Evolutionary conservation across 495 filamentous ascomycete genomes (phyloP).

Genomic region (Chaetomium cochliodes): DNA sequence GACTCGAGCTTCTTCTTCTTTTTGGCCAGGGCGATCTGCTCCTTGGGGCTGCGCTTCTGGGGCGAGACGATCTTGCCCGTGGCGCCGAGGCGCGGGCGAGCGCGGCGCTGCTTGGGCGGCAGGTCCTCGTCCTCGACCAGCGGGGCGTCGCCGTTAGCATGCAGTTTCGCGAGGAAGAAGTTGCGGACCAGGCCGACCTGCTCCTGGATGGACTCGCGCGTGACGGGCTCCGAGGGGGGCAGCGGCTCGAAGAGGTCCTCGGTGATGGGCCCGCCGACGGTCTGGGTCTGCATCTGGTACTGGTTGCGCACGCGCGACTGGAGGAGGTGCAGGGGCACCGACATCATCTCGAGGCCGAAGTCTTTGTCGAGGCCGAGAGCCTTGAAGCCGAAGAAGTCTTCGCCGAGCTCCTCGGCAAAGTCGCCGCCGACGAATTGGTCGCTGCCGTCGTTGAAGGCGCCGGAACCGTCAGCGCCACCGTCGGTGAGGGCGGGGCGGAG

Average conservation of each 20-base stretch:
- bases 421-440: conserved; percentile 96
- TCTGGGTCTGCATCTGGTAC: conserved; percentile 71
- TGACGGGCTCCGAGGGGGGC: conserved; percentile 73
- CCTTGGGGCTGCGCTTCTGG: conserved; percentile 78
- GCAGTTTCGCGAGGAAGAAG: conserved; percentile 86
- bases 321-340: conserved; percentile 89
- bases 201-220: conserved; percentile 66
- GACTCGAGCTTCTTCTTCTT: conserved; percentile 69
- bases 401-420: conserved; percentile 94
- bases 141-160: conserved; percentile 74
- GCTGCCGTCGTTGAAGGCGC: conserved; percentile 91
- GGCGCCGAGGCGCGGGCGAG: conserved; percentile 89
- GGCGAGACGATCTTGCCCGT: conserved; percentile 93
- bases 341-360: conserved; percentile 78
- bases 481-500: conserved; percentile 81
- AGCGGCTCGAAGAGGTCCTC: conserved; percentile 68
- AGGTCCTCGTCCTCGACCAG: conserved; percentile 94
- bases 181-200: conserved; percentile 84
- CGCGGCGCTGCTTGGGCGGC: conserved; percentile 82
- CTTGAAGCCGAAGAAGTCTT: conserved; percentile 99
- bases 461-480: conserved; percentile 77
- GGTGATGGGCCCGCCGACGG: conserved; percentile 45
- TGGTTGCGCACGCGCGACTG: conserved; percentile 84
- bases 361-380: conserved; percentile 89
- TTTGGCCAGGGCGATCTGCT: conserved; percentile 68